Evolutionary conservation across 805 yeast species (phyloP).

Genomic region (Saturnispora saitoi): DNA sequence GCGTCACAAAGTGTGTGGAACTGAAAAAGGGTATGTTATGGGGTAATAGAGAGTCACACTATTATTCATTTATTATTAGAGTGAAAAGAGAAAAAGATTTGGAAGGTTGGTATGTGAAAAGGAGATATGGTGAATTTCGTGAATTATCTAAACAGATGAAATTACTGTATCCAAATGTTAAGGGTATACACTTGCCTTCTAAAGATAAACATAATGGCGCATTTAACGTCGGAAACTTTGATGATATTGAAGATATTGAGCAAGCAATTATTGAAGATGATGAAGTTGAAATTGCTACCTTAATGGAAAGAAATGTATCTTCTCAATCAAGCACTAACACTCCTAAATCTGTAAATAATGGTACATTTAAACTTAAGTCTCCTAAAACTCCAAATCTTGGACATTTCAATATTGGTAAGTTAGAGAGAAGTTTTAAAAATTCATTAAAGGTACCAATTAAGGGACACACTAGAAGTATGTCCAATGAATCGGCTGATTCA

Average conservation of each 20-base stretch:
- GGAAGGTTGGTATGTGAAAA: constrained; percentile 40
- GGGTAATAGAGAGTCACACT: constrained; percentile 19
- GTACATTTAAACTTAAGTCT: constrained; percentile 2
- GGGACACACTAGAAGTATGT: neutral
- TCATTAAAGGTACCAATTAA: constrained; percentile 11
- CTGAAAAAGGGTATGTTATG: constrained; percentile 16
- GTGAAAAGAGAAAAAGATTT: constrained; percentile 30
- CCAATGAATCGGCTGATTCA: neutral
- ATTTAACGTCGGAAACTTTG: constrained; percentile 13
- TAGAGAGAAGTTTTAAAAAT: constrained; percentile 18
- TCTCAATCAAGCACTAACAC: neutral
- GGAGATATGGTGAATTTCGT: constrained; percentile 64
- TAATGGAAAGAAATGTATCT: neutral
- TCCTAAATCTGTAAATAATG: neutral
- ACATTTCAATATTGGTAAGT: constrained; percentile 13
- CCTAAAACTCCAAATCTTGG: constrained; percentile 5
- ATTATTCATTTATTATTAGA: constrained; percentile 42
- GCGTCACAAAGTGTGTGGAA: constrained; percentile 40
- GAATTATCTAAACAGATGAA: constrained; percentile 45
- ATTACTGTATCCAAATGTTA: constrained; percentile 59
- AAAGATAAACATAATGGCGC: constrained; percentile 22
- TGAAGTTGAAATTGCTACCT: neutral
- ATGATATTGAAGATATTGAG: constrained; percentile 9
- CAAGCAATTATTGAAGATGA: neutral
- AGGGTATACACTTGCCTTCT: constrained; percentile 32